Base-by-base conservation (phyloP, 495 filamentous ascomycete genomes). In the Penicillium macrosclerotiorum region DNA sequence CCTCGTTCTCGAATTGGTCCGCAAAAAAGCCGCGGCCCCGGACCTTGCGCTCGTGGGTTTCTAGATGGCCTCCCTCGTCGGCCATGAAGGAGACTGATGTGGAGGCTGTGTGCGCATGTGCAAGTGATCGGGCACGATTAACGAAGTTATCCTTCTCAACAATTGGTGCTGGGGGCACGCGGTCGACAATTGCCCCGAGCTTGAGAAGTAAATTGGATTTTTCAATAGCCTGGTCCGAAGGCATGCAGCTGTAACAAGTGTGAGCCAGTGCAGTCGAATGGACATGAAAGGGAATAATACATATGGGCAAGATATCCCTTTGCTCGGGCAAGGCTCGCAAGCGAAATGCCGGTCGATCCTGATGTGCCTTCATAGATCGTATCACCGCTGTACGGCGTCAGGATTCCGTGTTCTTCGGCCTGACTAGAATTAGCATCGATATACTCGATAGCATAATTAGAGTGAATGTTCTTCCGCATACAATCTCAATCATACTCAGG, bases 331-430 rank as follows among this genome's bases (percentile, higher is more conserved):
- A 99, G 76, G 2, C 86, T 85, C 3, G 94, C 94, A 16, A 99
- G 75, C 3, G 93, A 96, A 49, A 98, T 96, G 4, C 92, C 91
- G 0, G 89, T 95, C 42, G 85, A 90, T 42, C 93, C 93, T 9
- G 95, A 92, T 5, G 94, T 99, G 36, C 94, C 93, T 71, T 99
- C 93, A 69, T 97, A 99, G 55, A 99, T 86, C 16, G 84, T 90
- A 59, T 97, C 94, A 43, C 91, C 92, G 17, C 85, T 82, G 56
- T 86, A 71, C 0, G 94, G 93, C 4, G 71, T 79, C 37, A 99
- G 67, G 7, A 91, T 73, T 3, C 89, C 90, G 42, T 78, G 68
- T 53, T 82, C 76, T 72, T 97, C 91, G 25, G 94, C 93, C 71
- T 84, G 40, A 3, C 16, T 35, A 2, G 11, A 5, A 20, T 51